Base-by-base conservation (phyloP, 495 filamentous ascomycete species). In the Talaromyces ruber region DNA sequence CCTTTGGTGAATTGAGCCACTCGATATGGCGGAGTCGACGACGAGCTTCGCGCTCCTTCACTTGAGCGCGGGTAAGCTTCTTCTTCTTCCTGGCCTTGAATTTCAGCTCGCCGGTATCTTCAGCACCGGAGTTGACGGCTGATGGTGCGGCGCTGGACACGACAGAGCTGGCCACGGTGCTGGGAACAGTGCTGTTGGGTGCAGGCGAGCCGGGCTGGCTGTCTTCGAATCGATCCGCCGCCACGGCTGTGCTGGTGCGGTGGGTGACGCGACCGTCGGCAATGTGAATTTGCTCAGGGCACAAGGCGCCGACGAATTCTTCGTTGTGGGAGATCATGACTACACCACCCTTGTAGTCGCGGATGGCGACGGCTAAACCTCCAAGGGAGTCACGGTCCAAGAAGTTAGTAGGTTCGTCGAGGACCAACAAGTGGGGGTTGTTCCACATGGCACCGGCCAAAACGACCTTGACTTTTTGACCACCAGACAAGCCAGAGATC, bases 251-350 rank as follows among this genome's bases (percentile, higher is more conserved):
- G 69, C 86, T 84, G 65, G 89, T 92, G 68, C 92, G 92, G 77
- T 92, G 84, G 14, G 88, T 88, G 59, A 98, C 84, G 18, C 88
- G 86, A 3, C 94, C 94, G 65, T 92, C 90, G 64, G 85, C 87
- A 62, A 98, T 88, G 76, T 96, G 88, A 87, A 94, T 93, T 73
- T 96, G 92, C 77, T 98, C 94, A 22, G 88, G 87, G 71, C 93
- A 92, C 11, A 98, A 86, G 3, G 93, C 93, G 63, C 92, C 91
- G 52, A 98, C 93, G 69, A 98, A 98, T 72, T 98, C 95, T 68
- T 97, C 90, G 84, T 98, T 97, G 80, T 98, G 94, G 66, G 93
- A 97, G 71, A 98, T 98, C 88, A 98, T 96, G 64, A 98, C 90
- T 2, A 98, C 95, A 71, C 94, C 94, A 63, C 94, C 94, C 75